phyloP scores from a whole-genome alignment of 805 yeast species.

The Wickerhamiella azyma region DNA sequence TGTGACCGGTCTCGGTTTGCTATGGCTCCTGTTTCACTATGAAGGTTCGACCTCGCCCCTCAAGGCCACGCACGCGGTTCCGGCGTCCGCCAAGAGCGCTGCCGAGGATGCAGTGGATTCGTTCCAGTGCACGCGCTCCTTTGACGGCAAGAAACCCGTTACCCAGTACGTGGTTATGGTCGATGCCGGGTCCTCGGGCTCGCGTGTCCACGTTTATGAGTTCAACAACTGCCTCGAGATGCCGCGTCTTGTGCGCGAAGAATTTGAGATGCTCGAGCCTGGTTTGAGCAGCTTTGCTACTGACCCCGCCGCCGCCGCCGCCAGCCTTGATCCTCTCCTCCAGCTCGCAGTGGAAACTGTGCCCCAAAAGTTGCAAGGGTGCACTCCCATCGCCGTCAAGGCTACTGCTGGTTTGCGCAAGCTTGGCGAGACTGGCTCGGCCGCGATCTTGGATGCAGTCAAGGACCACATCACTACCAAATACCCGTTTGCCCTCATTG shows the following conservation, averaged over 20 bases:
- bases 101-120: neutral
- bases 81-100: slow-evolving; percentile 1
- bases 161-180: slow-evolving; percentile 77
- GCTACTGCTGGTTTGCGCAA: slow-evolving; percentile 95
- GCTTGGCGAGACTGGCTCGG: slow-evolving; percentile 63
- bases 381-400: slow-evolving; percentile 92
- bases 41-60: neutral
- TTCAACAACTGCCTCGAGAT: slow-evolving; percentile 79
- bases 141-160: slow-evolving; percentile 28
- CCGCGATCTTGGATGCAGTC: slow-evolving; percentile 62
- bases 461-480: slow-evolving; percentile 58
- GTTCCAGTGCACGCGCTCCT: slow-evolving; percentile 24
- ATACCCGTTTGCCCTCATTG: slow-evolving; percentile 87
- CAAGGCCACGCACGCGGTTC: slow-evolving; percentile 1
- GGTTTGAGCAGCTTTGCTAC: slow-evolving; percentile 71
- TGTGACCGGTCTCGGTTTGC: slow-evolving; percentile 7
- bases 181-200: slow-evolving; percentile 97
- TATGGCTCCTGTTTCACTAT: slow-evolving; percentile 6
- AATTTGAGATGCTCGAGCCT: slow-evolving; percentile 78
- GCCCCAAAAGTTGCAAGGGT: slow-evolving; percentile 56
- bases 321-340: slow-evolving; percentile 73
- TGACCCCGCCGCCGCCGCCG: slow-evolving; percentile 75
- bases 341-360: slow-evolving; percentile 61
- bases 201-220: slow-evolving; percentile 86
- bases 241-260: slow-evolving; percentile 67